Conservation (phyloP, 2,329 filamentous ascomycete species). For the Penicillium sumatraense region DNA sequence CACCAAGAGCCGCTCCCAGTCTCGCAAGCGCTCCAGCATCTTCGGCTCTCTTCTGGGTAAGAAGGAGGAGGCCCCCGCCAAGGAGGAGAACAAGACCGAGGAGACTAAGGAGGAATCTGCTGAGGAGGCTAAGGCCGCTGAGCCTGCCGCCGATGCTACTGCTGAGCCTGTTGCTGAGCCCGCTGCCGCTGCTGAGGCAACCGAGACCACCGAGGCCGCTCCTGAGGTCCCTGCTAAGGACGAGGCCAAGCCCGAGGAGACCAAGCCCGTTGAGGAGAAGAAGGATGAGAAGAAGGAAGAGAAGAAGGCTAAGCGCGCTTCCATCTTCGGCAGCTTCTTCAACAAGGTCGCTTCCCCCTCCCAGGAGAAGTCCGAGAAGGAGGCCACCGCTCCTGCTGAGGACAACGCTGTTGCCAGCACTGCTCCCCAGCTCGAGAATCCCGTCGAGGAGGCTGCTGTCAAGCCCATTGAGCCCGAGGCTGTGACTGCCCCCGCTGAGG, state of each 20-base stretch:
- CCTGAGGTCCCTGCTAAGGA: slow-evolving; percentile 36
- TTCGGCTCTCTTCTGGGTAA: slow-evolving; percentile 63
- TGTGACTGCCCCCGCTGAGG: slow-evolving; percentile 51
- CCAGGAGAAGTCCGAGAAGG: slow-evolving; percentile 53
- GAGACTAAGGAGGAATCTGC: slow-evolving; percentile 43
- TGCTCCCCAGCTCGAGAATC: slow-evolving; percentile 54
- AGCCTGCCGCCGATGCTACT: slow-evolving; percentile 19
- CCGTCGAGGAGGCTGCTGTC: slow-evolving; percentile 42
- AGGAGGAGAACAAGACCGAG: slow-evolving; percentile 51
- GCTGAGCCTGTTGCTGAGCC: slow-evolving; percentile 30
- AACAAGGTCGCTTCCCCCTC: slow-evolving; percentile 66
- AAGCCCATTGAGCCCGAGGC: slow-evolving; percentile 46
- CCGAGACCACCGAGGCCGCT: slow-evolving; percentile 57
- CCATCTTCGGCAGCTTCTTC: slow-evolving; percentile 77
- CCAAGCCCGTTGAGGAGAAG: slow-evolving; percentile 27
- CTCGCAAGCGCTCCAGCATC: slow-evolving; percentile 64
- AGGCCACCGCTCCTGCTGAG: slow-evolving; percentile 54
- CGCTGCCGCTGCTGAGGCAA: slow-evolving; percentile 50
- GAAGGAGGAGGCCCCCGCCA: slow-evolving; percentile 59
- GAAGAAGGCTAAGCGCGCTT: slow-evolving; percentile 76
- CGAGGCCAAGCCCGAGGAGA: slow-evolving; percentile 26
- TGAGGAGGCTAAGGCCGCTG: slow-evolving; percentile 47
- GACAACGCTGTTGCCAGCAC: slow-evolving; percentile 51
- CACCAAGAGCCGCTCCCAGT: slow-evolving; percentile 63
- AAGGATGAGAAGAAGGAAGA: slow-evolving; percentile 53